Conservation (phyloP, 1,284 basidiomycete species). For the Leccinum fuscescens region DNA sequence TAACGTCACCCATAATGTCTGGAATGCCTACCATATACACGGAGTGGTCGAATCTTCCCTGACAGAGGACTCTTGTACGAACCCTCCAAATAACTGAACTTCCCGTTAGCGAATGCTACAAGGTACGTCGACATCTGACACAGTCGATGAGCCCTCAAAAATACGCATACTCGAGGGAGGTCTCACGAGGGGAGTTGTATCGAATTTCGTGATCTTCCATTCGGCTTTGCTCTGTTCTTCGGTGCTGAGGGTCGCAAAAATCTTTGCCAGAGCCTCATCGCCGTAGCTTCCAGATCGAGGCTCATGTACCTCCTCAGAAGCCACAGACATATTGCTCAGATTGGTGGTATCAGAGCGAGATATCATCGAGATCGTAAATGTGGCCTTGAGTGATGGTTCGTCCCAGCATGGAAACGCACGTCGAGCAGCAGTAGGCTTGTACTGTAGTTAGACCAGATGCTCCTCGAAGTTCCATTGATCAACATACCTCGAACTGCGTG, state of each 20-base stretch:
- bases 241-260: conserved; percentile 38
- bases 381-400: conserved; percentile 91
- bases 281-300: conserved; percentile 28
- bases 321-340: conserved; percentile 84
- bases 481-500: conserved; percentile 76
- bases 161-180: background rate
- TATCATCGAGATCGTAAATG: conserved; percentile 81
- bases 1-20: background rate
- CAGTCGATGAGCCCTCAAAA: background rate
- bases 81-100: conserved; percentile 73
- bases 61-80: conserved; percentile 83
- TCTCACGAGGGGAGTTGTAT: conserved; percentile 60
- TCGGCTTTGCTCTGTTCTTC: conserved; percentile 39
- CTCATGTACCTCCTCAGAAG: conserved; percentile 51
- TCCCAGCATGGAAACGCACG: conserved; percentile 90
- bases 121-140: conserved; percentile 84
- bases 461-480: background rate
- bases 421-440: conserved; percentile 84
- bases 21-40: conserved; percentile 67
- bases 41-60: conserved; percentile 78
- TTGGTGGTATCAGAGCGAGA: conserved; percentile 76
- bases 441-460: conserved; percentile 29
- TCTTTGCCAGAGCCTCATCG: conserved; percentile 33
- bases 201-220: conserved; percentile 83
- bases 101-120: conserved; percentile 88